Evolutionary conservation across 495 filamentous ascomycete species (phyloP).

Genomic region (Penicillium silybi): DNA sequence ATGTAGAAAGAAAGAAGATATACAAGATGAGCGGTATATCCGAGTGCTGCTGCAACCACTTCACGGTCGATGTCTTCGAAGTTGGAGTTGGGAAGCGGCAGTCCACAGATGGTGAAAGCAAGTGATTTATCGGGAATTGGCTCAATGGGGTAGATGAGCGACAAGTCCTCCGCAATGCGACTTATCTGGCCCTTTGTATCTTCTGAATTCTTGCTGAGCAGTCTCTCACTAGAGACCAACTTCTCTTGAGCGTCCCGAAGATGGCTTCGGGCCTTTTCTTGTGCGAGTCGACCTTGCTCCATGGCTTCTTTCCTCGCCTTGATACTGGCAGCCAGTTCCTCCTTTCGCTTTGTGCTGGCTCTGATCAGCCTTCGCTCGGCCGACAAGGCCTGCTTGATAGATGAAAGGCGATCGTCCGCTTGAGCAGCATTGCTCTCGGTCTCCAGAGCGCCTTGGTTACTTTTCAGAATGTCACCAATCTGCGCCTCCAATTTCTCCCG

Average conservation of each 20-base stretch:
- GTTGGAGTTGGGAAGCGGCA: constrained; percentile 72
- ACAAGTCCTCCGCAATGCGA: constrained; percentile 78
- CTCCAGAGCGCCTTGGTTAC: constrained; percentile 41
- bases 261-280: constrained; percentile 48
- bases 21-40: constrained; percentile 73
- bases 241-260: constrained; percentile 54
- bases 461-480: constrained; percentile 67
- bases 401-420: constrained; percentile 58
- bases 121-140: constrained; percentile 60
- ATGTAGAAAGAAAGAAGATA: constrained; percentile 82
- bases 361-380: constrained; percentile 62
- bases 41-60: constrained; percentile 73
- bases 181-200: constrained; percentile 75
- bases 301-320: constrained; percentile 63
- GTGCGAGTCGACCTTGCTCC: constrained; percentile 52
- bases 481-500: constrained; percentile 69
- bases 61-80: constrained; percentile 65
- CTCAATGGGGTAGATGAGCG: constrained; percentile 73
- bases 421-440: constrained; percentile 51
- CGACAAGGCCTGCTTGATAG: constrained; percentile 57
- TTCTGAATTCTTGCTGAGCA: constrained; percentile 53
- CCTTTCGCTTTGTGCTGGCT: constrained; percentile 52
- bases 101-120: constrained; percentile 69
- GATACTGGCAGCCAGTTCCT: constrained; percentile 64
- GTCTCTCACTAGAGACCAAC: constrained; percentile 49